Base-by-base conservation (phyloP, 2,329 filamentous ascomycete species). In the Xylaria sp. region DNA sequence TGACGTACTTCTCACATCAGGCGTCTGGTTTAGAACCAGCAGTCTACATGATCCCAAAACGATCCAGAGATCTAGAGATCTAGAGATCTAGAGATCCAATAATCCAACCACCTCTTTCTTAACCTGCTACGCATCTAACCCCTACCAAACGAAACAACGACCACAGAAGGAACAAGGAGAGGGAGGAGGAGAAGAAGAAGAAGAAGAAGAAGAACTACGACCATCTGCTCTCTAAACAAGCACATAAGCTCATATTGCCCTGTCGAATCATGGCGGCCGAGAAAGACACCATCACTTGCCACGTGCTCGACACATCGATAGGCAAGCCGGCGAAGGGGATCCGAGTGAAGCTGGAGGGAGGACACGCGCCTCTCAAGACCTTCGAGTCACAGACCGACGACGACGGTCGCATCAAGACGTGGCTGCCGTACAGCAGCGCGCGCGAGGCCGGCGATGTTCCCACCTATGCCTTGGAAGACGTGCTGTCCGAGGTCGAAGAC, bases 221-320 rank as follows among this genome's bases (percentile, higher is more conserved):
- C 36, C n/a, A 51, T 57, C n/a, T 22, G 31, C 27, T 17, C 13
- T 33, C 54, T 11, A 6, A 20, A 39, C 50, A 33, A 17, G 27
- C 36, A 27, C n/a, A 36, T 49, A 33, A 25, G 10, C 11, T 7
- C 11, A 22, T 47, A 45, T 5, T 50, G 3, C 20, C 45, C 11
- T 38, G 44, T 36, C 1, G 20, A 39, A 67, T 66, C 53, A 77
- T 77, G 77, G 73, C 76, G 42, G 69, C 31, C 71, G 71, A 75
- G 66, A 88, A 86, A 75, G 87, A 89, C 76, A 88, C 87, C 76
- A 95, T 96, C 75, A 95, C 92, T 78, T 95, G 92, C 83, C 92
- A 96, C 83, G 87, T 94, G 79, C 92, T 96, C 78, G 92, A 96
- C 84, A 95, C 92, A 11, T 87, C 89, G n/a, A 82, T 86, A 68